Evolutionary conservation across 352 stramenopile genomes (phyloP).

Genomic region (Phytophthora pseudosyringae): DNA sequence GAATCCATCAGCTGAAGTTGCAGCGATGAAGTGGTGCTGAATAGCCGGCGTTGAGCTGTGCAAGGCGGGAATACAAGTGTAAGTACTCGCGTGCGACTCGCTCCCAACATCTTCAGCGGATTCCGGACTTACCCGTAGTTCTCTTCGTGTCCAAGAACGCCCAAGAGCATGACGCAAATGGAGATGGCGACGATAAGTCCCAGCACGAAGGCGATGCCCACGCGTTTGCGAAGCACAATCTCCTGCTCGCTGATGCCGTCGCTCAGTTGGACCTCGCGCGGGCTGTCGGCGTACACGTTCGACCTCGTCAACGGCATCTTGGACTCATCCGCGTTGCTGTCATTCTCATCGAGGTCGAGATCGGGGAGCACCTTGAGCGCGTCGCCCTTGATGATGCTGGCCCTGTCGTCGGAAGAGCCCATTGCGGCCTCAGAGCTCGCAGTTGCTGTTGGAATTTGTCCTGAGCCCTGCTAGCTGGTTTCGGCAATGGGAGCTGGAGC

Average conservation of each 20-base stretch:
- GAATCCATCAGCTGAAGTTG: constrained; percentile 66
- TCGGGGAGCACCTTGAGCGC: constrained; percentile 48
- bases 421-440: constrained; percentile 20
- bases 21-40: constrained; percentile 80
- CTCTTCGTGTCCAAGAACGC: constrained; percentile 68
- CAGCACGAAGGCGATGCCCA: constrained; percentile 63
- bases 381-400: constrained; percentile 59
- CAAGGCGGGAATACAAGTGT: not conserved
- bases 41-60: constrained; percentile 71
- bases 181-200: constrained; percentile 67
- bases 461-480: constrained; percentile 31
- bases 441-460: constrained; percentile 11
- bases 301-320: constrained; percentile 50
- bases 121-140: constrained; percentile 59
- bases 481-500: constrained; percentile 23
- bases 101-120: not conserved
- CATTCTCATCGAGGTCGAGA: constrained; percentile 38
- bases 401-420: constrained; percentile 49
- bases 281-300: constrained; percentile 80
- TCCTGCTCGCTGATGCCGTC: constrained; percentile 54
- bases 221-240: constrained; percentile 52
- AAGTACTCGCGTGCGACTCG: not conserved
- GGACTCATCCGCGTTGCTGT: constrained; percentile 36
- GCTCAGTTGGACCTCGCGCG: constrained; percentile 40
- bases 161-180: constrained; percentile 71